Conservation (phyloP, 177 flowering plant species). For the Vitis hybrid region DNA sequence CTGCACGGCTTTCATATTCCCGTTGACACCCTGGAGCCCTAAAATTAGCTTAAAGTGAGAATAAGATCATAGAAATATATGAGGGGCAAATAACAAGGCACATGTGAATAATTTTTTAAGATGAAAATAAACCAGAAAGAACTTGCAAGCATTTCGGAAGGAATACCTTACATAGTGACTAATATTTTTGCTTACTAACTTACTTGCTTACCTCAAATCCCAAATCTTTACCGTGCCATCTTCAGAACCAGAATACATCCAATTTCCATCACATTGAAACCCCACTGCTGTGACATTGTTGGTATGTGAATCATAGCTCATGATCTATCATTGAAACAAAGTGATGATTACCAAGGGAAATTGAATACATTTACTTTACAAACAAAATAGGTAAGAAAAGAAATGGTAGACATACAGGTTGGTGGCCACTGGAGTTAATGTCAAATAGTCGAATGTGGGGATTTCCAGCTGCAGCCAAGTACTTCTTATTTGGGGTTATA, state of each 20-base stretch:
- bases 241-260: constrained; percentile 99
- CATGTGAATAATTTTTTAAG: not conserved
- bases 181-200: too few relatives aligned
- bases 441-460: constrained; percentile 96
- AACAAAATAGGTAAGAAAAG: not conserved
- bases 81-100: too few relatives aligned
- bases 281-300: constrained; percentile 98
- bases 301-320: constrained; percentile 94
- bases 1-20: constrained; percentile 98
- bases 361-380: not conserved
- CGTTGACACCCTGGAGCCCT: constrained; percentile 99
- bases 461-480: constrained; percentile 91
- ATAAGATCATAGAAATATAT: not conserved
- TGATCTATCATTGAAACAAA: constrained; percentile 45
- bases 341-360: not conserved
- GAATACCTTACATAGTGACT: not conserved
- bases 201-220: constrained; percentile 75
- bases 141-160: too few relatives aligned
- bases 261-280: constrained; percentile 96
- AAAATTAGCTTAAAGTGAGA: constrained; percentile 10
- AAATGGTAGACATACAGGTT: constrained; percentile 57
- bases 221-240: constrained; percentile 98
- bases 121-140: not conserved
- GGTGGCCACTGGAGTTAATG: constrained; percentile 76
- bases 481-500: constrained; percentile 86